Base-by-base conservation (phyloP, 345 rosid species). In the Sonneratia alba region DNA sequence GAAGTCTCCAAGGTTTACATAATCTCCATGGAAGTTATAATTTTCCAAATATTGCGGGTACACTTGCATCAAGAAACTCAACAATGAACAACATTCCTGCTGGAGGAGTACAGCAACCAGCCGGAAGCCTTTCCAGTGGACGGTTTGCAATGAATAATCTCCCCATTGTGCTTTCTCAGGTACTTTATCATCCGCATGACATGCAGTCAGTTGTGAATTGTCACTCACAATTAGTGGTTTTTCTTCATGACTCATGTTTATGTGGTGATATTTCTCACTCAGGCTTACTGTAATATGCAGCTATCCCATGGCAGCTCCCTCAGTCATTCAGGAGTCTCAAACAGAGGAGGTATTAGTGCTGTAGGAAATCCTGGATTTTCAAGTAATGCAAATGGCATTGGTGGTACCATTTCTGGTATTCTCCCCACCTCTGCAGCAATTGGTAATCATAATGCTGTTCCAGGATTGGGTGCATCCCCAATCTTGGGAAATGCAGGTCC, bases 151-250 rank as follows among this genome's bases (percentile, higher is more conserved):
- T 96, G 70, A 96, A 85, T 79, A 95, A 88, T 79, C 86, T 96
- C 12, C 98, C 98, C 45, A 92, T 85, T 53, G 92, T 89, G 76
- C 90, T 96, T 56, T 87, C 99, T 38, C 99, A 96, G 99, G 98
- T 96, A 81, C 63, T 56, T 40, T 64, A 32, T 37, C 40, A 16
- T 57, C 37, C 57, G 27, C 32, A 62, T 73, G 71, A 68, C 47
- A 13, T 71, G 3, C 6, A 68, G 36, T 65, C 69, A 53, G 70
- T 57, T 59, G 72, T 24, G 71, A 34, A 73, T 3, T 56, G 51
- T 53, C n/a, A 1, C 53, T 56, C 6, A 37, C 3, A 1, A 36
- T 40, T 32, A 1, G 6, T 48, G 10, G 1, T 19, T 32, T 11
- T 24, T 16, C 32, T 7, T 22, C 3, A 32, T 22, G 63, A 1